Conservation (phyloP, 176 grass and related monocot genomes). For the Bolboschoenus planiculmis region DNA sequence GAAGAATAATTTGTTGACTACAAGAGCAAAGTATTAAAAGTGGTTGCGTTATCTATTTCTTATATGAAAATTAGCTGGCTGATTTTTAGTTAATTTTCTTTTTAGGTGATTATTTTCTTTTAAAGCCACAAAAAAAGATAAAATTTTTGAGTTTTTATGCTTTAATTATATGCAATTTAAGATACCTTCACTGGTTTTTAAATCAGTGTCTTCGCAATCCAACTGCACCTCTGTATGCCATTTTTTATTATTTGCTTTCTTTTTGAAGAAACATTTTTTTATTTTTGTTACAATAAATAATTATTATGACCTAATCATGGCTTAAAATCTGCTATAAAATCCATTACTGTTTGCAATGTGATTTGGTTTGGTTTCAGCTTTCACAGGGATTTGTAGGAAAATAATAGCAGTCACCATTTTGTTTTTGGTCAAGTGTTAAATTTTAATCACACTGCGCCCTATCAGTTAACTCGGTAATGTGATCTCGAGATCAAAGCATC, state of each 20-base stretch:
- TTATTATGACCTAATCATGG: background rate
- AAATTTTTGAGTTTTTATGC: background rate
- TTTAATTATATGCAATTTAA: background rate
- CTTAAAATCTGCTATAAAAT: background rate
- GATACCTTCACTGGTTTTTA: background rate
- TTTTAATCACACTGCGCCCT: background rate
- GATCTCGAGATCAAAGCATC: background rate
- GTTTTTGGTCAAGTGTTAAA: background rate
- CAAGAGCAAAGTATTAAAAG: background rate
- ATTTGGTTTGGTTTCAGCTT: background rate
- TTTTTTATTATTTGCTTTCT: background rate
- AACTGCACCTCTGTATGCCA: background rate
- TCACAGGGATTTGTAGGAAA: background rate
- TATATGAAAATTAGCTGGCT: conserved; percentile 1
- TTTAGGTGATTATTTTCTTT: background rate
- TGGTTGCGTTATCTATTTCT: background rate
- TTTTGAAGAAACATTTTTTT: background rate
- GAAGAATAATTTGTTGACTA: background rate
- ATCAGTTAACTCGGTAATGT: background rate
- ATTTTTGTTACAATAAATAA: background rate
- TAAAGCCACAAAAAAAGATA: background rate
- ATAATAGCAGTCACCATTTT: background rate
- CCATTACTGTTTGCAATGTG: background rate
- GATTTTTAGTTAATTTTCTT: background rate
- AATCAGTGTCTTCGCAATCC: background rate